Evolutionary conservation across 2,329 filamentous ascomycete species (phyloP), one percentile per base, ranked within the genome.

Genomic region (Aspergillus sp.): DNA sequence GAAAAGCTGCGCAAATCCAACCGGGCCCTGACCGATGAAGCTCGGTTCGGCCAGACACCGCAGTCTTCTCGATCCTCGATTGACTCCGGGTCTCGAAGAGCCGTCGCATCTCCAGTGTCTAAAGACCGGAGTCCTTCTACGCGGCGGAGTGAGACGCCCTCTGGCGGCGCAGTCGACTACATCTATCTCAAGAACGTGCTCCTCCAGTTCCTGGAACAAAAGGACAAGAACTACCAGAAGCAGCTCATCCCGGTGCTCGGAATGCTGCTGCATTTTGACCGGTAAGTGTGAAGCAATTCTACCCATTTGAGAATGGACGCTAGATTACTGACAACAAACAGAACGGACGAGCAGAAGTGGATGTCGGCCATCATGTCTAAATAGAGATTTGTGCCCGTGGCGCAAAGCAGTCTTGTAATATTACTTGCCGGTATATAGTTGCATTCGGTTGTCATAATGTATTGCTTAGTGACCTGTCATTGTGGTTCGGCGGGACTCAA

Each of bases 331-430:
- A 62, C 42, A 24, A 16, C 20, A 5, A 52, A 13, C 52, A 84
- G 81, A 62, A 83, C 81, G 61, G 91, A 96, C 61, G 88, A 94
- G 73, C 86, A 94, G 72, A 93, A 90, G 72, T 95, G 90, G 90
- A 83, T 87, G 72, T 82, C 85, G 16, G 90, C 88, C 2, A 85
- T 95, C 45, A 77, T 79, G 54, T 77, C 80, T 14, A 72, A 69
- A 61, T 80, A 60, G 45, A 26, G n/a, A 36, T 47, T 42, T 20
- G 30, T n/a, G 17, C 35, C 20, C 24, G n/a, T 36, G 32, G 50
- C 40, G 42, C 46, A 47, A 20, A 47, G n/a, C 40, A 35, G 6
- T 38, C 35, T 38, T 48, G 46, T 52, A 52, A 48, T 44, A 48
- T 33, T 45, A 47, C 9, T 22, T 22, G 13, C 26, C 16, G 51